Evolutionary conservation across 1,284 basidiomycete genomes (phyloP), one percentile per base, ranked within the genome.

Genomic region (Puccinia horiana): DNA sequence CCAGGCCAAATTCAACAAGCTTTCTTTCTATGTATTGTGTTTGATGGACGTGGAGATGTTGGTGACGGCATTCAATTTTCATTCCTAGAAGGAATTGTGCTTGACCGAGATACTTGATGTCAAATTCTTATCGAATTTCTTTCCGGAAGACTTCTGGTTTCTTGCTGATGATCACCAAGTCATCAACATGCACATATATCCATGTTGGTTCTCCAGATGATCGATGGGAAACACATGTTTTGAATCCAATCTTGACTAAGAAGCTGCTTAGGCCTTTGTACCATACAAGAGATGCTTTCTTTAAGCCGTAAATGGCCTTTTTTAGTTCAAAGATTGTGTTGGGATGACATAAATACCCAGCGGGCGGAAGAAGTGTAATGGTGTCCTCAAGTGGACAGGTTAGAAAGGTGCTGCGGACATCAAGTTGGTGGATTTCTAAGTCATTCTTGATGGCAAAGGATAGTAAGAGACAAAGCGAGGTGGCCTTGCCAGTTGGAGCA

Each of bases 131-230:
- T 14, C 16, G 9, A 2, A 47, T 72, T 42, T 40, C 44, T n/a
- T 42, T n/a, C n/a, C 44, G 40, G 40, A 72, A 72, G 35, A 14
- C 14, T 18, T 16, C 2, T 5, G n/a, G 26, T 18, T 44, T n/a
- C 44, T 44, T 44, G 32, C 69, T n/a, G 40, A 72, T 40, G 12
- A 72, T 37, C 2, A 40, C 69, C 69, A 72, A 20, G 35, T 72
- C 69, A n/a, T 72, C 69, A 9, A 72, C 69, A n/a, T 72, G 69
- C 3, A 32, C 26, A 32, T 44, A 72, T 18, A 72, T 65, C 61
- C 61, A 65, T 4, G 37, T 32, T 5, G 61, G 3, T 5, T 11
- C 4, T 14, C 4, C 23, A 23, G 8, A 11, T 4, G 61, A 5
- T 14, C 61, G 61, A 5, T 32, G 26, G 69, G 44, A 72, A 16